phyloP scores from a whole-genome alignment of 2,329 filamentous ascomycete genomes.

The Mycosphaerelloides madeirae region DNA sequence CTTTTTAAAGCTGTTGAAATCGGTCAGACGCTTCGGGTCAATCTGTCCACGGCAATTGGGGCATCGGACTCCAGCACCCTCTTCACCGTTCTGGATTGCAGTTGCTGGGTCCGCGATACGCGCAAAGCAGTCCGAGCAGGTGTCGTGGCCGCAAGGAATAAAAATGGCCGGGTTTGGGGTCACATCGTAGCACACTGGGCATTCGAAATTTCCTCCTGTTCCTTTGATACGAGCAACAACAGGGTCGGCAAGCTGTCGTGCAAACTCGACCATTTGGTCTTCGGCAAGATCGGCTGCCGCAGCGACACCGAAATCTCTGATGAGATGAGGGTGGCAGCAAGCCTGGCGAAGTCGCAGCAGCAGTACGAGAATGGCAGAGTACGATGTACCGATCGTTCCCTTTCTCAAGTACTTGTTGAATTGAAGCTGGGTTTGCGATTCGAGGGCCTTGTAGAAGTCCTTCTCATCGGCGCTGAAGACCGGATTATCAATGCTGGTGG shows the following conservation, averaged over 20 bases:
- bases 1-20: conserved; percentile 67
- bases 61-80: conserved; percentile 58
- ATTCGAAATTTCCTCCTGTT: conserved; percentile 61
- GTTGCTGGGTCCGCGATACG: conserved; percentile 60
- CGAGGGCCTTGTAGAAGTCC: conserved; percentile 61
- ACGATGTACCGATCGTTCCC: conserved; percentile 65
- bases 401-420: conserved; percentile 73
- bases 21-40: conserved; percentile 65
- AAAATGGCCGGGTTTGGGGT: conserved; percentile 71
- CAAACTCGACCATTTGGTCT: conserved; percentile 57
- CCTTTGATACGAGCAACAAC: conserved; percentile 64
- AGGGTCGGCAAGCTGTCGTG: conserved; percentile 53
- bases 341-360: conserved; percentile 75
- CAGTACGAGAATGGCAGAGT: conserved; percentile 75
- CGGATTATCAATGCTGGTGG: conserved; percentile 57
- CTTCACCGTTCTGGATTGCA: conserved; percentile 56
- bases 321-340: conserved; percentile 71
- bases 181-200: conserved; percentile 76
- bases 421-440: conserved; percentile 60
- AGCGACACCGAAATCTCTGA: conserved; percentile 59
- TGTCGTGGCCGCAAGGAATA: conserved; percentile 76
- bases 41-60: conserved; percentile 69
- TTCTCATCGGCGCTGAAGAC: conserved; percentile 63
- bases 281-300: conserved; percentile 45
- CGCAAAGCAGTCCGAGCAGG: conserved; percentile 71